These are phyloP conservation scores for Eucalyptus virginea DNA, from an alignment of 345 rosid genomes.

Conservation along the genomic window DNA sequence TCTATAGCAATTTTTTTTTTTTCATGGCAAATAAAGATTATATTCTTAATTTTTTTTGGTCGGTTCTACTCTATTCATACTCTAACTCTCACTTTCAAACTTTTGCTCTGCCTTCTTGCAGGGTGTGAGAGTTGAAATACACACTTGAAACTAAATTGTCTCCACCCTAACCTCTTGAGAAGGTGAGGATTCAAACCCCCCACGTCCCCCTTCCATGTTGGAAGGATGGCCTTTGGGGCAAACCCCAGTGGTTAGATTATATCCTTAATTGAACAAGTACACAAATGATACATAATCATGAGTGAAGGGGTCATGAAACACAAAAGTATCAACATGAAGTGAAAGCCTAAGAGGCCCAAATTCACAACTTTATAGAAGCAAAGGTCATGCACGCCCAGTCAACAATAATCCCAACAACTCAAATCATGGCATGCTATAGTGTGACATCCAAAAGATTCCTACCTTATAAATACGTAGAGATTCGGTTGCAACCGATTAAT, in stretches of 20 bases:
- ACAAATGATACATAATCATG: accelerated
- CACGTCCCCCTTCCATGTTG: too few species aligned
- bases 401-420: too few species aligned
- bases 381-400: not conserved
- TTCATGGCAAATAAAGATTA: not conserved
- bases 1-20: not conserved
- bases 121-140: too few species aligned
- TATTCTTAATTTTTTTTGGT: too few species aligned
- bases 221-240: accelerated
- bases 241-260: too few species aligned
- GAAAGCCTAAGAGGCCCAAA: not conserved
- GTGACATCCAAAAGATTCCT: too few species aligned
- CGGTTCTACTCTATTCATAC: too few species aligned
- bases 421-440: too few species aligned
- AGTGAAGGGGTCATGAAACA: not conserved
- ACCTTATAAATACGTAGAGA: accelerated
- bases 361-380: not conserved
- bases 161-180: accelerated
- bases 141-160: too few species aligned
- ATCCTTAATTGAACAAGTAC: not conserved
- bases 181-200: too few species aligned
- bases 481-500: accelerated
- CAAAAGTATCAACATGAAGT: not conserved
- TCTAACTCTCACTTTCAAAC: too few species aligned
- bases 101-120: too few species aligned